A percentile compares a stretch with the other conserved stretches of the same genome.
Conservation (phyloP, 1,284 basidiomycete species). For the Laetiporus sulphureus region DNA sequence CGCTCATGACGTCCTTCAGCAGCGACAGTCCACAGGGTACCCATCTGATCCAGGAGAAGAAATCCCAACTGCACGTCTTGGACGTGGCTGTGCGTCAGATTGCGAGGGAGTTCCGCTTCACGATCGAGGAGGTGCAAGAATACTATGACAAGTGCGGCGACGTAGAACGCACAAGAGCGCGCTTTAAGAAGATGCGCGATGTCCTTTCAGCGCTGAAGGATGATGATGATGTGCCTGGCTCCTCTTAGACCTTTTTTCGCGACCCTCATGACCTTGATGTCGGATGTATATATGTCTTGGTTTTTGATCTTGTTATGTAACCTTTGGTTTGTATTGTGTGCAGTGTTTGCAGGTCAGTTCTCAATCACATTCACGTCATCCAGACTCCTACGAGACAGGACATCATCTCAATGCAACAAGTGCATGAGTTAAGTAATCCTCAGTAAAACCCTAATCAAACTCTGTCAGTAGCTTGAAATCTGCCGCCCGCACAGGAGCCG, state of each 20-base stretch:
- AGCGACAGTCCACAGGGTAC: slow-evolving; percentile 4
- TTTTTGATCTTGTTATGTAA: too few species aligned
- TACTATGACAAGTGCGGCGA: slow-evolving; percentile 67
- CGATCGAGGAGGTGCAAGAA: slow-evolving; percentile 64
- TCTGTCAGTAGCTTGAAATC: slow-evolving; percentile 54
- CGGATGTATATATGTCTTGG: too few species aligned
- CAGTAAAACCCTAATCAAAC: too few species aligned
- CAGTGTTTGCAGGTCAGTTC: too few species aligned
- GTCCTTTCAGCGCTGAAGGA: slow-evolving; percentile 35
- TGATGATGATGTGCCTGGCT: slow-evolving; percentile 15
- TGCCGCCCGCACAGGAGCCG: slow-evolving; percentile 62
- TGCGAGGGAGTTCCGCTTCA: slow-evolving; percentile 59
- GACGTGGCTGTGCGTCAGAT: slow-evolving; percentile 57
- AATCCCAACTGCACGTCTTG: slow-evolving; percentile 43
- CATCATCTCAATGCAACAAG: too few species aligned
- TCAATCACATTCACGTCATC: too few species aligned
- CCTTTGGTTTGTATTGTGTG: too few species aligned
- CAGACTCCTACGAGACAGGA: too few species aligned
- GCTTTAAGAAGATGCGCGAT: slow-evolving; percentile 62
- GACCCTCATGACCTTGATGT: too few species aligned
- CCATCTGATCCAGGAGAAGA: not conserved
- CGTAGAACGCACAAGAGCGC: slow-evolving; percentile 50
- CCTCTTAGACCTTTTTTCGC: too few species aligned
- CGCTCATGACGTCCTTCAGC: not conserved
- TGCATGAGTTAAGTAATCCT: too few species aligned